A percentile compares a stretch with the other conserved stretches of the same genome.
phyloP scores from a whole-genome alignment of 805 yeast genomes.

The Ogataea henricii region DNA sequence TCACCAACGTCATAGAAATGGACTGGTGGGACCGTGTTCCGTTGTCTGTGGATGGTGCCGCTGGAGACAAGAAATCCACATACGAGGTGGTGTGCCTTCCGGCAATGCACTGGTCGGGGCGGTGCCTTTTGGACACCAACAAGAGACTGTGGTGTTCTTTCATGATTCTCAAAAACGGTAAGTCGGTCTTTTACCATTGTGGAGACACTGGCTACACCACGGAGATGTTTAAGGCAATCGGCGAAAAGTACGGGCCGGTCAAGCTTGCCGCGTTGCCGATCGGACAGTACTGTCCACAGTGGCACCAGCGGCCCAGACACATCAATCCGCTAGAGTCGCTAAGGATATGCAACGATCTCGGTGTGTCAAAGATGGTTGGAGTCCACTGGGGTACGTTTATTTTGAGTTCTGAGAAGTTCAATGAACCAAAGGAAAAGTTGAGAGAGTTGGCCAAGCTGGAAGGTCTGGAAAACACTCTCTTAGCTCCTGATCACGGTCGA shows the following conservation, averaged over 20 bases:
- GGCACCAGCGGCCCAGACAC: slow-evolving; percentile 93
- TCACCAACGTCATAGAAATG: slow-evolving; percentile 68
- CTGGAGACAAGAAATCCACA: slow-evolving; percentile 38
- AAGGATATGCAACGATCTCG: slow-evolving; percentile 62
- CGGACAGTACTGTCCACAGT: slow-evolving; percentile 92
- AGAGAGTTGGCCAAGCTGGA: slow-evolving; percentile 48
- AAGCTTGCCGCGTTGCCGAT: slow-evolving; percentile 79
- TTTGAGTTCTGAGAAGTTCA: slow-evolving; percentile 80
- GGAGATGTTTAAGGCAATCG: slow-evolving; percentile 70
- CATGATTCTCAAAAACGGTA: slow-evolving; percentile 62
- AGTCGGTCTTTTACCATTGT: slow-evolving; percentile 82
- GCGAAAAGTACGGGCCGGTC: slow-evolving; percentile 62
- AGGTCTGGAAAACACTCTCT: slow-evolving; percentile 41
- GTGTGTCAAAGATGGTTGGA: slow-evolving; percentile 69
- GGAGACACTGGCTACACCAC: slow-evolving; percentile 93
- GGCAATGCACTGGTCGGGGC: slow-evolving; percentile 96
- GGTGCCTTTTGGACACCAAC: slow-evolving; percentile 79
- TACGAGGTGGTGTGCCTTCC: slow-evolving; percentile 89
- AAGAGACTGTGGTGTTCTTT: slow-evolving; percentile 88
- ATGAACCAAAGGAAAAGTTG: slow-evolving; percentile 75
- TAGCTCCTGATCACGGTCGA: slow-evolving; percentile 76
- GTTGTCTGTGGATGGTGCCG: slow-evolving; percentile 26
- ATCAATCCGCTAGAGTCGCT: slow-evolving; percentile 79
- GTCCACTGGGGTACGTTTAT: slow-evolving; percentile 98
- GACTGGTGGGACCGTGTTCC: slow-evolving; percentile 87